Base-by-base conservation (phyloP, 257 asterid genomes). In the Nicotiana attenuata region DNA sequence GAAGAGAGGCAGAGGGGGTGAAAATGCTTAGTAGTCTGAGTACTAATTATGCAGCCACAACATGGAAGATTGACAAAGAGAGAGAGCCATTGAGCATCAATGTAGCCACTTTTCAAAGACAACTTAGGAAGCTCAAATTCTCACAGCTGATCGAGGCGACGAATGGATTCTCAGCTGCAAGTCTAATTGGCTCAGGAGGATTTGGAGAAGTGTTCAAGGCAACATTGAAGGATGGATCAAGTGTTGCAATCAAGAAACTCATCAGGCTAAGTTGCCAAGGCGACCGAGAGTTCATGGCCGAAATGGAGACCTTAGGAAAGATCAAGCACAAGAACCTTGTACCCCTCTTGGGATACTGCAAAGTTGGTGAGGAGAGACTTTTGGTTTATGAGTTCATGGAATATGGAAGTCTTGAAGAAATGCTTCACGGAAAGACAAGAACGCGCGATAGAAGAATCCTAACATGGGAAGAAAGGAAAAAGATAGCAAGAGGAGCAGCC, bases 31-130 rank as follows among this genome's bases (percentile, higher is more conserved):
- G 65, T 45, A 93, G 93, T 16, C 73, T 95, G 60, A 94, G 87
- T 60, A 90, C 95, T 3, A 84, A 93, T 2, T 93, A 91, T 24
- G 93, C 93, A 0, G 97, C 97, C 57, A 91, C 97, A 0, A 89
- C 99, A 3, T 95, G 99, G 99, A 92, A 93, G 78, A 95, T 95
- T 5, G 99, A 95, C 90, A 95, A 93, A 90, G 99, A 95, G 89
- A 95, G 90, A 66, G 99, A 95, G 85, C 99, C 99, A 1, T n/a
- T 95, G 83, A 95, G 99, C 89, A 95, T 95, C 66, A 95, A 95
- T 19, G 98, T 95, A 0, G 99, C 99, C 10, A 95, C 99, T 0
- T 95, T 95, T 6, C 99, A 95, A 66, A 84, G 98, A 52, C 92
- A 95, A 50, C 79, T 95, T 24, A 86, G 97, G 85, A 95, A 95